Conservation (phyloP, 2,329 filamentous ascomycete species). For the Botrytis medusae region DNA sequence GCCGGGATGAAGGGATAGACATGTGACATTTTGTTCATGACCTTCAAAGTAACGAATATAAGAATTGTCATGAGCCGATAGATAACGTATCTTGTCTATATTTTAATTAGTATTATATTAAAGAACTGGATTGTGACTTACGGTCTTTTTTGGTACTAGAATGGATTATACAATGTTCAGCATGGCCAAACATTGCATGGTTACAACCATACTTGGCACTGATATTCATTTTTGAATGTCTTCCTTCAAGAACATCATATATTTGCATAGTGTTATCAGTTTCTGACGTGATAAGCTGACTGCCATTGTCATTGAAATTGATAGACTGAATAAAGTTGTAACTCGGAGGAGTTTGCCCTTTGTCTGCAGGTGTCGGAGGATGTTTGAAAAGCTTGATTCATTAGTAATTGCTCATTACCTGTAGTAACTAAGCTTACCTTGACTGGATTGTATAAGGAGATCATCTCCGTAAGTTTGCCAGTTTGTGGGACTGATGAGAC, state of each 20-base stretch:
- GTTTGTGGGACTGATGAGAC: conserved; percentile 32
- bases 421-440: conserved; percentile 55
- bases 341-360: conserved; percentile 25
- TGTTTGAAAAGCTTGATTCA: conserved; percentile 57
- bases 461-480: conserved; percentile 74
- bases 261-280: conserved; percentile 95
- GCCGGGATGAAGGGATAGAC: conserved; percentile 78
- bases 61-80: conserved; percentile 90
- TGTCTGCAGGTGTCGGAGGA: conserved; percentile 51
- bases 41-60: conserved; percentile 97
- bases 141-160: conserved; percentile 93
- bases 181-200: conserved; percentile 90
- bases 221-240: conserved; percentile 82
- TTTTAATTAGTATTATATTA: not conserved
- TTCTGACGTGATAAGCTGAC: conserved; percentile 85
- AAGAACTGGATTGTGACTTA: conserved; percentile 42
- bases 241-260: conserved; percentile 89
- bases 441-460: conserved; percentile 74
- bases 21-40: conserved; percentile 82
- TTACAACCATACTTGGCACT: conserved; percentile 98
- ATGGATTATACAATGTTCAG: conserved; percentile 83
- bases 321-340: conserved; percentile 76
- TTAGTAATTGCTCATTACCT: conserved; percentile 22
- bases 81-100: conserved; percentile 78
- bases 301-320: conserved; percentile 94